A percentile compares a stretch with the other conserved stretches of the same genome.
Evolutionary conservation across 2,329 filamentous ascomycete genomes (phyloP).

Genomic region (Fusarium aywerte): DNA sequence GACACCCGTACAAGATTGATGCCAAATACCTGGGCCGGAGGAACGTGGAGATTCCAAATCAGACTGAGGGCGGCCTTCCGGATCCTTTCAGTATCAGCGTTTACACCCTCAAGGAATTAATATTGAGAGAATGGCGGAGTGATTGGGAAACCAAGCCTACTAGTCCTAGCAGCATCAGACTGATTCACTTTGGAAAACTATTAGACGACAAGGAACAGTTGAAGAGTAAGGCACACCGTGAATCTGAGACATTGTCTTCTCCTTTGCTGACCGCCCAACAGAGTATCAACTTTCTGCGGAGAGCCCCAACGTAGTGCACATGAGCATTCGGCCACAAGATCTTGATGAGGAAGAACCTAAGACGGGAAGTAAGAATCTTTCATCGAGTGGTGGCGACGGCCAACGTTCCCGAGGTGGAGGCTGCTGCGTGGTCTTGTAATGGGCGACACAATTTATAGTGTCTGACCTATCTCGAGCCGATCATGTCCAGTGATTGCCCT

Average conservation of each 20-base stretch:
- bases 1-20: slow-evolving; percentile 91
- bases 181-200: slow-evolving; percentile 92
- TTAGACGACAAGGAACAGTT: slow-evolving; percentile 88
- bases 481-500: slow-evolving; percentile 2
- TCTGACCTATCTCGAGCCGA: slow-evolving; percentile 12
- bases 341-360: slow-evolving; percentile 84
- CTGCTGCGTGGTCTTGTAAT: slow-evolving; percentile 65
- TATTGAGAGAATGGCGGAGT: slow-evolving; percentile 89
- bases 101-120: slow-evolving; percentile 93
- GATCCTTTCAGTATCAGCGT: slow-evolving; percentile 92
- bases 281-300: slow-evolving; percentile 83
- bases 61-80: slow-evolving; percentile 66
- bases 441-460: slow-evolving; percentile 2
- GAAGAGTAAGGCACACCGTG: slow-evolving; percentile 70
- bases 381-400: slow-evolving; percentile 56
- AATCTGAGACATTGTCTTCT: background rate
- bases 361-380: slow-evolving; percentile 65
- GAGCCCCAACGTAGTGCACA: slow-evolving; percentile 87
- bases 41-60: slow-evolving; percentile 78
- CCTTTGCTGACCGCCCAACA: slow-evolving; percentile 53
- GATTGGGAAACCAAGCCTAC: slow-evolving; percentile 91
- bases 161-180: slow-evolving; percentile 86
- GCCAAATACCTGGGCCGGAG: slow-evolving; percentile 85
- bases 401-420: slow-evolving; percentile 55
- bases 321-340: slow-evolving; percentile 90